phyloP scores from a whole-genome alignment of 2,329 filamentous ascomycete genomes.

The Alternaria novae-zelandiae region DNA sequence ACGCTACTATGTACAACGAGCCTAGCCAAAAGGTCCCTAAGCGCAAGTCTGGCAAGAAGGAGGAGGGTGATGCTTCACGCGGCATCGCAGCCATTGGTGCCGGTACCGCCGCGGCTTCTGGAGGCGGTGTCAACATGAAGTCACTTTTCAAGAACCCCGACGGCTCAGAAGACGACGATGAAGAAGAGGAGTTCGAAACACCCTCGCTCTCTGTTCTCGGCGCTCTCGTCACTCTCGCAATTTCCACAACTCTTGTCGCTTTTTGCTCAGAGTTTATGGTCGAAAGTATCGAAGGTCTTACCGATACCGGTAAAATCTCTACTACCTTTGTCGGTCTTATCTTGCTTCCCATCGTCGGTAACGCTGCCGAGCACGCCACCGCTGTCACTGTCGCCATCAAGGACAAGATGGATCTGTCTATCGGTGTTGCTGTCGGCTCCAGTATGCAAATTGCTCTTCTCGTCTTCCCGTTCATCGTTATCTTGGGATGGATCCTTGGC shows the following conservation, averaged over 20 bases:
- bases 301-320: slow-evolving; percentile 56
- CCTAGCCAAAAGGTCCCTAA: slow-evolving; percentile 79
- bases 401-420: slow-evolving; percentile 73
- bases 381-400: slow-evolving; percentile 67
- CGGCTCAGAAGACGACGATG: slow-evolving; percentile 54
- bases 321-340: slow-evolving; percentile 69
- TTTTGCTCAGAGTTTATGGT: slow-evolving; percentile 75
- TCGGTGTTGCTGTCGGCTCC: slow-evolving; percentile 69
- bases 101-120: slow-evolving; percentile 57
- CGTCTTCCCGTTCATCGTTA: slow-evolving; percentile 65
- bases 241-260: slow-evolving; percentile 80
- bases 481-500: slow-evolving; percentile 67
- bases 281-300: slow-evolving; percentile 63
- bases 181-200: slow-evolving; percentile 75
- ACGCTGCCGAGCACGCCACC: slow-evolving; percentile 70
- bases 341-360: slow-evolving; percentile 69
- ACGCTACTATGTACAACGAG: slow-evolving; percentile 78
- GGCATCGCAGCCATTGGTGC: slow-evolving; percentile 62
- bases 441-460: slow-evolving; percentile 70
- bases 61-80: slow-evolving; percentile 57
- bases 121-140: slow-evolving; percentile 58
- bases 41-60: slow-evolving; percentile 53
- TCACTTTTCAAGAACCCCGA: slow-evolving; percentile 52
- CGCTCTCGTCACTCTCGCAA: slow-evolving; percentile 72
- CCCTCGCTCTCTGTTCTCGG: slow-evolving; percentile 76